Evolutionary conservation across 805 yeast species (phyloP), one percentile per base, ranked within the genome.

Genomic region (Naumovozyma dairenensis): DNA sequence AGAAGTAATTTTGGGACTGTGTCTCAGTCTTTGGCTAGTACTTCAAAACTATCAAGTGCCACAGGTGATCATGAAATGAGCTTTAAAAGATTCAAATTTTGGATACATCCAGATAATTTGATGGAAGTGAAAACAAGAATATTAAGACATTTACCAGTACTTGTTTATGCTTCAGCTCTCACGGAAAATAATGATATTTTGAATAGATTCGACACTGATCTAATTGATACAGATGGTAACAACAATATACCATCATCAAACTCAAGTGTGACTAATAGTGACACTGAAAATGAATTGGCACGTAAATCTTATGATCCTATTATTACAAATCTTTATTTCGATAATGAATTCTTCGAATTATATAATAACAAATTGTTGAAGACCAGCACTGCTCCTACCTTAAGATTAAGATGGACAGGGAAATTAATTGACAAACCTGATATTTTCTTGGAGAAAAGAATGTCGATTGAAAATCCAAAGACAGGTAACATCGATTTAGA

Each of bases 51-150:
- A 17, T 54, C 62, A 17, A 49, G 50, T 25, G 52, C 52, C 13
- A 45, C 44, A 13, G 44, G 47, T 24, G 64, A 65, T 36, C 51
- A 51, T 30, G 56, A 56, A 24, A 42, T 50, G 22, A 61, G 59
- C 32, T 54, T 76, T 48, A 65, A 78, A 66, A 77, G 84, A 12
- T 77, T 79, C 60, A 85, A 83, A 62, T 89, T 89, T 59, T 89
- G 98, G 98, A 71, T 92, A 28, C 97, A 89, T 57, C 87, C 89
- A n/a, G 98, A 92, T 48, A 82, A 85, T 55, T 57, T 92, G 55
- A 87, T 89, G 96, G 97, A 89, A 62, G 95, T 87, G 36, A 89
- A 89, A 64, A 85, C 97, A n/a, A 77, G 86, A 39, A 83, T 89
- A 44, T 71, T 89, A 54, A 80, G 97, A 57, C 94, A 85, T 50